Evolutionary conservation across 2,329 filamentous ascomycete species (phyloP).

Genomic region (Dactylonectria macrodidyma): DNA sequence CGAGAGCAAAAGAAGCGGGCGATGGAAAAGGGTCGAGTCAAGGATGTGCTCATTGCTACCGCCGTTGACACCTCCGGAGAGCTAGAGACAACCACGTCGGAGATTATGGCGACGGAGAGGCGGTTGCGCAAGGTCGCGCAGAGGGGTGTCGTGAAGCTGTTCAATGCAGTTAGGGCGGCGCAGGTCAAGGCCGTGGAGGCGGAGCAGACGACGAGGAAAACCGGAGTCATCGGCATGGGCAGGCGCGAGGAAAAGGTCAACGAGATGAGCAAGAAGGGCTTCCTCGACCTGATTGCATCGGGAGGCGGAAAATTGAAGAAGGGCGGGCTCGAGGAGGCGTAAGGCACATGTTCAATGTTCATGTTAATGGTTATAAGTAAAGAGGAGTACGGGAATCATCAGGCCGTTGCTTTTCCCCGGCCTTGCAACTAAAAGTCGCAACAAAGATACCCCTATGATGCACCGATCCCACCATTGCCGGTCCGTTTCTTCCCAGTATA

Average conservation of each 20-base stretch:
- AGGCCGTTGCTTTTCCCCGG: constrained; percentile 44
- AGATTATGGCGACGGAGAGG: constrained; percentile 81
- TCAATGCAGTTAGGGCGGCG: constrained; percentile 93
- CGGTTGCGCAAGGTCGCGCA: constrained; percentile 89
- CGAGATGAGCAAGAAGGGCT: constrained; percentile 97
- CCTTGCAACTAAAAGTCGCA: constrained; percentile 47
- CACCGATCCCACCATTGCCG: constrained; percentile 43
- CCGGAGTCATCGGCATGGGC: constrained; percentile 83
- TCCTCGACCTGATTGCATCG: constrained; percentile 88
- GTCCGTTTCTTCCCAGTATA: constrained; percentile 44
- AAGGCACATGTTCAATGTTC: constrained; percentile 39
- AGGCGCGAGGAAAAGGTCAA: constrained; percentile 90
- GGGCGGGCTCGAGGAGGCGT: constrained; percentile 71
- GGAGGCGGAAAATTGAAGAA: constrained; percentile 73
- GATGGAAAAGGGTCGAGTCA: constrained; percentile 88
- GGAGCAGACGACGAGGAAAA: constrained; percentile 76
- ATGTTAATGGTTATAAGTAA: constrained; percentile 34
- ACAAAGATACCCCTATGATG: constrained; percentile 51
- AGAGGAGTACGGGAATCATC: constrained; percentile 50
- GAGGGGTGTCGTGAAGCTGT: constrained; percentile 94
- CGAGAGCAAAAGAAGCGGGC: constrained; percentile 85
- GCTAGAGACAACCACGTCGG: constrained; percentile 63
- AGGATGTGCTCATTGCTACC: constrained; percentile 82
- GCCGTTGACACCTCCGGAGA: constrained; percentile 65
- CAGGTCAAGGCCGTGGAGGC: constrained; percentile 91